A percentile compares a stretch with the other conserved stretches of the same genome.
Evolutionary conservation across 805 yeast genomes (phyloP).

Genomic region (Candida quercuum): DNA sequence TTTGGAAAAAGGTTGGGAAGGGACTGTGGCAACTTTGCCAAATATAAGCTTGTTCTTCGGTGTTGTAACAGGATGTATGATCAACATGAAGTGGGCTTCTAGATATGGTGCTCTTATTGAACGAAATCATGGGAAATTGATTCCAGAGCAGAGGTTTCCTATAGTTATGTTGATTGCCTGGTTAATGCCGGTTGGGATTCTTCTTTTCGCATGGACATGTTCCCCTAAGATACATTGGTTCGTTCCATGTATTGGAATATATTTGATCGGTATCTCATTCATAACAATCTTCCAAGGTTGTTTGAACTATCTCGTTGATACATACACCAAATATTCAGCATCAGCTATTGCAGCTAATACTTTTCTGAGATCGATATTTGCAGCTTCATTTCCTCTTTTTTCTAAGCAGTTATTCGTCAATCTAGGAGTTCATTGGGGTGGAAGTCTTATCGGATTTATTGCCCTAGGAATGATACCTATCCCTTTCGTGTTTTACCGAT

Average conservation of each 20-base stretch:
- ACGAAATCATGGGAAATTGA: conserved; percentile 39
- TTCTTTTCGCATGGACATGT: conserved; percentile 62
- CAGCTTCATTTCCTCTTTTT: conserved; percentile 58
- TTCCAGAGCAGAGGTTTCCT: conserved; percentile 57
- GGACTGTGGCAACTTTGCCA: conserved; percentile 29
- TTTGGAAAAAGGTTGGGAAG: conserved; percentile 25
- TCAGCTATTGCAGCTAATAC: conserved; percentile 64
- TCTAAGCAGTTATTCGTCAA: conserved; percentile 46
- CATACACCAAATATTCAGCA: conserved; percentile 53
- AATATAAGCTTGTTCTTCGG: conserved; percentile 35
- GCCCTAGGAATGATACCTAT: conserved; percentile 48
- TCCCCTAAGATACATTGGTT: conserved; percentile 40
- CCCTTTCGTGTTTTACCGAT: conserved; percentile 48
- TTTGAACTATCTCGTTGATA: conserved; percentile 55
- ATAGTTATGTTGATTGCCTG: conserved; percentile 44
- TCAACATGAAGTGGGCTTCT: conserved; percentile 26
- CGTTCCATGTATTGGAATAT: conserved; percentile 55
- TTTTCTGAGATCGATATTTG: conserved; percentile 52
- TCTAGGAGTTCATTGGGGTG: conserved; percentile 50
- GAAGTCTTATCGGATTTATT: conserved; percentile 47
- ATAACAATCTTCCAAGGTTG: conserved; percentile 54
- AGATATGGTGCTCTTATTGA: conserved; percentile 31
- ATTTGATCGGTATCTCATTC: conserved; percentile 46
- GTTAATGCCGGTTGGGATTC: conserved; percentile 48
- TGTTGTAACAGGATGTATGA: conserved; percentile 27